phyloP scores from a whole-genome alignment of 352 stramenopile species.

The Globisporangium iwayamae region DNA sequence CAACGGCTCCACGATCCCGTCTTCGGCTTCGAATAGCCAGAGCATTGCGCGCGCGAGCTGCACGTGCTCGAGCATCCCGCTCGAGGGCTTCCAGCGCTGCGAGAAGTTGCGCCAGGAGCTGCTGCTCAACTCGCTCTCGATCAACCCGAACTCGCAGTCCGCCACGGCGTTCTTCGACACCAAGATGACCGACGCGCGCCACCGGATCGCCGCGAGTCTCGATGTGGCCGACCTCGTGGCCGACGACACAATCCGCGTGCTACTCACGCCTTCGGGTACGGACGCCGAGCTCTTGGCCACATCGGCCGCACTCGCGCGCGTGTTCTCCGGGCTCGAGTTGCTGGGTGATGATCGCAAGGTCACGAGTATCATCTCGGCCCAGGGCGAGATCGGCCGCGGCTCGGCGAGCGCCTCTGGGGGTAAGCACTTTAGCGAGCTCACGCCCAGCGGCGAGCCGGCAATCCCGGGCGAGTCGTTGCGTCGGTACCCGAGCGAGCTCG shows the following conservation, averaged over 20 bases:
- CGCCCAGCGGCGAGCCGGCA: slow-evolving; percentile 57
- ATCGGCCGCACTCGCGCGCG: slow-evolving; percentile 55
- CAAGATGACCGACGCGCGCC: slow-evolving; percentile 60
- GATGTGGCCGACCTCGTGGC: slow-evolving; percentile 51
- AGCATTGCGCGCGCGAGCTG: slow-evolving; percentile 79
- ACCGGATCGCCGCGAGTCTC: slow-evolving; percentile 55
- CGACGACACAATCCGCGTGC: slow-evolving; percentile 44
- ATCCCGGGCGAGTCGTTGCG: slow-evolving; percentile 40
- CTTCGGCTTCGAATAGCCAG: slow-evolving; percentile 18
- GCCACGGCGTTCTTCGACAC: slow-evolving; percentile 57
- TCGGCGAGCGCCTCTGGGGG: slow-evolving; percentile 72
- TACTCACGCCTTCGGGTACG: slow-evolving; percentile 82
- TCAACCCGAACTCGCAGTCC: slow-evolving; percentile 73
- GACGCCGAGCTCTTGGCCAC: slow-evolving; percentile 85
- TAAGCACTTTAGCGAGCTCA: slow-evolving; percentile 80
- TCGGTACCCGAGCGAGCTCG: slow-evolving; percentile 53
- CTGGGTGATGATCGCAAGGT: slow-evolving; percentile 44
- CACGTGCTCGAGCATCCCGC: slow-evolving; percentile 79
- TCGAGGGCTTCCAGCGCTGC: slow-evolving; percentile 58
- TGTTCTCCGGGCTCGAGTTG: slow-evolving; percentile 45
- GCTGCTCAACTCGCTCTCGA: slow-evolving; percentile 77
- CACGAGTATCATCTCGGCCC: slow-evolving; percentile 79
- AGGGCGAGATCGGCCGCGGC: slow-evolving; percentile 81
- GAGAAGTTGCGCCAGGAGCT: slow-evolving; percentile 71
- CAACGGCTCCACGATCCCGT: slow-evolving; percentile 69